Evolutionary conservation across 345 rosid species (phyloP), one percentile per base, ranked within the genome.

Genomic region (Eucalyptus sideroxylon): DNA sequence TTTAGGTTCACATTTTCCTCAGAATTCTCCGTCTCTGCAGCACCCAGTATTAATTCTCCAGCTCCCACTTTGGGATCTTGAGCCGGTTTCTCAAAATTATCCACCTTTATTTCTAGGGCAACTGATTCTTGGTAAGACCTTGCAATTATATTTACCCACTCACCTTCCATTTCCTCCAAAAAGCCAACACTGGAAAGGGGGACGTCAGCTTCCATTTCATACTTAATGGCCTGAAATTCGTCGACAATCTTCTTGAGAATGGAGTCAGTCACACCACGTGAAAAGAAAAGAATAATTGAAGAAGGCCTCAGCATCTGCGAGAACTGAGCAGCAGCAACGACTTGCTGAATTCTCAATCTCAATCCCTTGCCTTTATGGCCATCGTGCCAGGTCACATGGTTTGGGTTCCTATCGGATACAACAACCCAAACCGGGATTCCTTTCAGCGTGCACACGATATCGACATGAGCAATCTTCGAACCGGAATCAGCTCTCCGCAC

Each of bases 381-480:
- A 51, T 87, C 91, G 21, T 65, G 44, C 99, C 99, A 97, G 10
- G 91, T 89, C 77, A 98, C 89, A 90, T 95, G 95, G 23, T 37
- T 93, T 6, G 98, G 98, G 90, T 98, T 98, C 92, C 99, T 92
- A 88, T 97, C 97, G 2, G 99, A 97, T 37, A 97, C 99, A 31
- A 97, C 89, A 51, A 97, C 90, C 99, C 99, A 98, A 4, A 93
- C 97, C 1, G 99, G 97, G 80, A 26, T 90, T 87, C 91, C 95
- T 65, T 93, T 91, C 53, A 97, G 92, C 67, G 92, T 94, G 81
- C 99, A 97, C 0, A 97, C 96, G 23, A 98, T 83, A 89, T 98
- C 97, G 23, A 96, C 97, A 91, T 98, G 96, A 44, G 91, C 94
- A 15, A 81, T 87, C n/a, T 88, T 90, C 9, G 56, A 55, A 90